Percentiles rank a stretch among this genome's conserved stretches.
These are phyloP conservation scores for Alternaria metachromatica DNA, from an alignment of 2,329 filamentous ascomycete species.

Conservation along the genomic window DNA sequence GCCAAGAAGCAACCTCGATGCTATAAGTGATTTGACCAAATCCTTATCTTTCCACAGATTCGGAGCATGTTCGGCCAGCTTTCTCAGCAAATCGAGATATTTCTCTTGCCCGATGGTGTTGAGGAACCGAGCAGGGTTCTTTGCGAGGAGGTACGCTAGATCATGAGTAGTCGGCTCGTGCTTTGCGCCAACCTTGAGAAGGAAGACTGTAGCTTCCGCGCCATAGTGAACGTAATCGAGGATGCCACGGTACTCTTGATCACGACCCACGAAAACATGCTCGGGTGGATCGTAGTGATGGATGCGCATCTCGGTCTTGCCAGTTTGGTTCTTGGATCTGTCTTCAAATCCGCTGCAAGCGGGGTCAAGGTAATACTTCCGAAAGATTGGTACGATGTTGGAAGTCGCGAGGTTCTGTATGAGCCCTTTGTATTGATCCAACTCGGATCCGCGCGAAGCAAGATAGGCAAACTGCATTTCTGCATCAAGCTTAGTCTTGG, in stretches of 20 bases:
- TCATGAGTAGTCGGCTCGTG: conserved; percentile 87
- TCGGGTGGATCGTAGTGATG: conserved; percentile 68
- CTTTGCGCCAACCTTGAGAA: conserved; percentile 88
- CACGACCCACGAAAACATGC: conserved; percentile 79
- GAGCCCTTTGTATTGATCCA: conserved; percentile 57
- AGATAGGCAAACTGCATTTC: conserved; percentile 82
- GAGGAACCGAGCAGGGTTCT: conserved; percentile 81
- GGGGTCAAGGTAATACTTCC: conserved; percentile 43
- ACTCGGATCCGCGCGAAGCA: conserved; percentile 74
- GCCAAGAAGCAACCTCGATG: conserved; percentile 78
- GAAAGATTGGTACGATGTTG: conserved; percentile 48
- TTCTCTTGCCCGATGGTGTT: conserved; percentile 83
- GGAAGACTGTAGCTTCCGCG: conserved; percentile 81
- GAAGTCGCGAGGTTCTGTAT: conserved; percentile 35
- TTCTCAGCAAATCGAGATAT: conserved; percentile 82
- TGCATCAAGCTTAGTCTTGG: conserved; percentile 70
- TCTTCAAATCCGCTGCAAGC: conserved; percentile 43
- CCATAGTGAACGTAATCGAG: conserved; percentile 98
- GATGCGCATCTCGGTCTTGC: conserved; percentile 49
- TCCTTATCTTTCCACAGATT: conserved; percentile 78
- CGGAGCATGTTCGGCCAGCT: conserved; percentile 74
- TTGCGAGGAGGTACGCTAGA: conserved; percentile 81
- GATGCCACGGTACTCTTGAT: conserved; percentile 80
- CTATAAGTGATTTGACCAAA: conserved; percentile 77
- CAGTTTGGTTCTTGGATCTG: conserved; percentile 37